Evolutionary conservation across 2,329 filamentous ascomycete species (phyloP).

Genomic region (Dactylellina sp.): DNA sequence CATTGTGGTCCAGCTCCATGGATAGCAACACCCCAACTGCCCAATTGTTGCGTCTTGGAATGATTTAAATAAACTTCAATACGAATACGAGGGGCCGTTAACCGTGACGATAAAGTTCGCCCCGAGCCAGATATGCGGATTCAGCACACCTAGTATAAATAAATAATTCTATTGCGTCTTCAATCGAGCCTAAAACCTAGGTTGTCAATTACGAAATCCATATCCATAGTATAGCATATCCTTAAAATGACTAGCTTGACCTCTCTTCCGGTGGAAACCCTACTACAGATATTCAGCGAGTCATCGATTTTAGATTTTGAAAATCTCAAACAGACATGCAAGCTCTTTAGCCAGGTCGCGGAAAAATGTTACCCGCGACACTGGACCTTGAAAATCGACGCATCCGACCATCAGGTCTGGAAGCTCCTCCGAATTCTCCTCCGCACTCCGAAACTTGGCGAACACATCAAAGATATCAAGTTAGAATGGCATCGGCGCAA

Average conservation of each 20-base stretch:
- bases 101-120: too few species aligned
- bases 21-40: too few species aligned
- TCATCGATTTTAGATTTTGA: background rate
- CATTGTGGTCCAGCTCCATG: too few species aligned
- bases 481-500: constrained; percentile 36
- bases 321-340: constrained; percentile 21
- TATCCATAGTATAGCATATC: background rate
- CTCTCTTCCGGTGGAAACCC: constrained; percentile 12
- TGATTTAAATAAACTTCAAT: too few species aligned
- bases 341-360: constrained; percentile 13
- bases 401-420: constrained; percentile 20
- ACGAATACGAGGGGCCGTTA: too few species aligned
- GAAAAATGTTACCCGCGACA: background rate
- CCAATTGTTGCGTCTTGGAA: too few species aligned
- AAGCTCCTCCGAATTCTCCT: constrained; percentile 24
- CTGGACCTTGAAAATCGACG: constrained; percentile 21
- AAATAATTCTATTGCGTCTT: too few species aligned
- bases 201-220: background rate
- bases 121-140: too few species aligned
- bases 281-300: constrained; percentile 23
- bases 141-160: too few species aligned
- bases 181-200: too few species aligned
- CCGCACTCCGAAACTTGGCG: background rate
- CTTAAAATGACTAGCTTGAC: background rate
- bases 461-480: constrained; percentile 10